Evolutionary conservation across 2,329 filamentous ascomycete species (phyloP), one percentile per base, ranked within the genome.

Genomic region (Myotisia sp.): DNA sequence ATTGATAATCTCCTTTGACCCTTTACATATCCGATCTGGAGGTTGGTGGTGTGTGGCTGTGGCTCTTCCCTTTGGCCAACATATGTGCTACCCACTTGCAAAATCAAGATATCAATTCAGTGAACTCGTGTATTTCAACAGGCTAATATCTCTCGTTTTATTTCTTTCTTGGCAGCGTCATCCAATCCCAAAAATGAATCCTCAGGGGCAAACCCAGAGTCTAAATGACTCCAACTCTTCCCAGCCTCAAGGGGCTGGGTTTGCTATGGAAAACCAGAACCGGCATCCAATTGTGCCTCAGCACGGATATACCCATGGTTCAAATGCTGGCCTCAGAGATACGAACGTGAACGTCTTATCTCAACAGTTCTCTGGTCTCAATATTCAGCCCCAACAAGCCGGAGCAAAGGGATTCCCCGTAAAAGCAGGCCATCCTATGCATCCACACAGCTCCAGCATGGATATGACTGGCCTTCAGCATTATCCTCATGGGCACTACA

Each of bases 391-490:
- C 27, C 45, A 53, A 23, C 50, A 50, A 26, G 29, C 43, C 16
- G 41, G 41, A 24, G n/a, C 42, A 31, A 55, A 53, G 29, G 51
- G 45, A 35, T 43, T 42, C 33, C 37, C 41, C 8, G 22, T 50
- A 10, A 58, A 55, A 29, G 45, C 37, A 19, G 43, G 41, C 14
- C 30, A 51, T 8, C 43, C 51, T 2, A 33, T 47, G 20, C 29
- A 29, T 18, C 20, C 49, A 1, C 39, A 53, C 39, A 46, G 47
- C 34, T 37, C 44, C 20, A 45, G 42, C 36, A 28, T 48, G 38
- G 50, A 56, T 30, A 41, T 54, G 32, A 37, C 51, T 20, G 46
- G 44, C 12, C 38, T 48, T 18, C 46, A 49, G 12, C 52, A 50
- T 42, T 31, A 44, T 19, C 40, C 44, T 2, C 47, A 42, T 21